phyloP scores from a whole-genome alignment of 2,329 filamentous ascomycete genomes.

The Penicillium sp. region DNA sequence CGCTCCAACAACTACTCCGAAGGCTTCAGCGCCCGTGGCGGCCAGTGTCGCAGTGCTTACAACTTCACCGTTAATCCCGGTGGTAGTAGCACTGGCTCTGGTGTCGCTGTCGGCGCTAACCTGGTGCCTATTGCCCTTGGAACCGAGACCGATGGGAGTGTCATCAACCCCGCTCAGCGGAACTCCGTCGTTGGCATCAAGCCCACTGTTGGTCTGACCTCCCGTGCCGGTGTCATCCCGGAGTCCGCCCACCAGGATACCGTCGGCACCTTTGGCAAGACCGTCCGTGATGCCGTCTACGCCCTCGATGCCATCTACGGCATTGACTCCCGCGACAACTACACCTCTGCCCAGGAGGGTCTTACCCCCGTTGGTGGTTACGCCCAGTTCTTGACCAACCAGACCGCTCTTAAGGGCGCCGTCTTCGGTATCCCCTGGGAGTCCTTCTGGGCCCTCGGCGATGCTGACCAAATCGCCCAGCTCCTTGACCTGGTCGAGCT shows the following conservation, averaged over 20 bases:
- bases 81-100: conserved; percentile 66
- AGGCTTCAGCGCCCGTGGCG: conserved; percentile 63
- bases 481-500: conserved; percentile 53
- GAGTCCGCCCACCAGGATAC: conserved; percentile 67
- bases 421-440: conserved; percentile 70
- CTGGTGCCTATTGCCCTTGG: conserved; percentile 63
- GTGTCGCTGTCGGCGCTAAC: conserved; percentile 62
- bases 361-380: conserved; percentile 58
- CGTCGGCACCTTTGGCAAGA: conserved; percentile 65
- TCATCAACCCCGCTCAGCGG: conserved; percentile 69
- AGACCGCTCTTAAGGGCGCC: conserved; percentile 56
- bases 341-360: conserved; percentile 58
- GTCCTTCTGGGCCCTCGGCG: conserved; percentile 65
- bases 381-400: conserved; percentile 54
- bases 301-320: conserved; percentile 68
- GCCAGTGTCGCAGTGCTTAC: conserved; percentile 64
- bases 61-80: conserved; percentile 67
- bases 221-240: conserved; percentile 62
- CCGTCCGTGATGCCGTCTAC: conserved; percentile 65
- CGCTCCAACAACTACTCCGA: conserved; percentile 65
- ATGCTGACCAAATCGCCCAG: conserved; percentile 53
- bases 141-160: conserved; percentile 70
- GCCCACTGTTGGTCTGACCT: conserved; percentile 71
- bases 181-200: conserved; percentile 72
- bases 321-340: conserved; percentile 61